Percentiles rank a stretch among this genome's conserved stretches.
These are phyloP conservation scores for Suillus plorans DNA, from an alignment of 768 basidiomycete species.

Conservation along the genomic window DNA sequence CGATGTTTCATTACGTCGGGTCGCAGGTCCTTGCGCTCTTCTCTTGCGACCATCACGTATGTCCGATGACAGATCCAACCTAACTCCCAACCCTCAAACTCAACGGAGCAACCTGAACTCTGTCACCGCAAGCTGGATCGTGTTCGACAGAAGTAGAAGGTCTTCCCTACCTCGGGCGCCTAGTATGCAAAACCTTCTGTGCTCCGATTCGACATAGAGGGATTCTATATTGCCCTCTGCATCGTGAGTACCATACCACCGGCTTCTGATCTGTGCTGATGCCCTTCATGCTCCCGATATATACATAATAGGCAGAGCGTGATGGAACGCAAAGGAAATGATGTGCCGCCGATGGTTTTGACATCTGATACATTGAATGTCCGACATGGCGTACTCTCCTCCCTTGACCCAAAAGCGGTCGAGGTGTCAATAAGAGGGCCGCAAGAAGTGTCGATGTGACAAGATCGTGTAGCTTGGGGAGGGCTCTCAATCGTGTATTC, in stretches of 20 bases:
- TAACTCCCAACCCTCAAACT: constrained; percentile 10
- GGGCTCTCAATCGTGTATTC: constrained; percentile 10
- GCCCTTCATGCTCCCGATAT: constrained; percentile 13
- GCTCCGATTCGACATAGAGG: constrained; percentile 10
- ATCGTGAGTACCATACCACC: constrained; percentile 19
- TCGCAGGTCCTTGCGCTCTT: background rate
- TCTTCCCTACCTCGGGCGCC: constrained; percentile 5
- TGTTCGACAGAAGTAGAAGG: constrained; percentile 1
- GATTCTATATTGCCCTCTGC: constrained; percentile 21
- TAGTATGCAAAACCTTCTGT: constrained; percentile 16
- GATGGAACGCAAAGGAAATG: constrained; percentile 21
- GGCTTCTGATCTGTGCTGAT: background rate
- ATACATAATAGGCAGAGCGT: constrained; percentile 21
- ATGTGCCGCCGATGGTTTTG: constrained; percentile 11
- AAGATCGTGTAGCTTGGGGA: constrained; percentile 5
- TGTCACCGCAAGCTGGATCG: constrained; percentile 18
- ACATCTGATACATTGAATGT: constrained; percentile 16
- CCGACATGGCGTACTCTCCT: constrained; percentile 4
- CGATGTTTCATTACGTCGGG: background rate
- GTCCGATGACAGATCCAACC: constrained; percentile 16
- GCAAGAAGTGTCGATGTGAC: constrained; percentile 9
- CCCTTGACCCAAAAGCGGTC: background rate
- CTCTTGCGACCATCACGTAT: constrained; percentile 9
- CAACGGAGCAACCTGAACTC: constrained; percentile 12
- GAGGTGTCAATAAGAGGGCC: background rate